Conservation (phyloP, 139 green algal species). For the Ettlia oleoabundans region DNA sequence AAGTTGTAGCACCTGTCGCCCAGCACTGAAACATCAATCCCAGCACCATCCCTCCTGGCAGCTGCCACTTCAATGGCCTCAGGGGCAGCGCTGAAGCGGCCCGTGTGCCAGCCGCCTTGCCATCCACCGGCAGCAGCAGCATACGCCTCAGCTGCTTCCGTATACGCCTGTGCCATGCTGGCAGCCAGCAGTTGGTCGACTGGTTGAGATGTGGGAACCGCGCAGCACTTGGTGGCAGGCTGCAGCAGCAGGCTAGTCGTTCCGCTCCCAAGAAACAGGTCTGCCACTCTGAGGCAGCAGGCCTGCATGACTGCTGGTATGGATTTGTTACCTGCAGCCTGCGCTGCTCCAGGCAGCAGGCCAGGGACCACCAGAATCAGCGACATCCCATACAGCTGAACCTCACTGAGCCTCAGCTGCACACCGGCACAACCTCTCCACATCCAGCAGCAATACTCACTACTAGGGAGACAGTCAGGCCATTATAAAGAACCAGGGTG, state of each 20-base stretch:
- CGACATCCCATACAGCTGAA: not conserved
- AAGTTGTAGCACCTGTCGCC: not conserved
- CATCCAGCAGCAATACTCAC: constrained; percentile 1
- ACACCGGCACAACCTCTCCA: not conserved
- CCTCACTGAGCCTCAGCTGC: not conserved
- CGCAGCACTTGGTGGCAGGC: not conserved
- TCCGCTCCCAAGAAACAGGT: not conserved
- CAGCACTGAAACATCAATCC: no score
- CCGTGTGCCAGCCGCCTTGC: not conserved
- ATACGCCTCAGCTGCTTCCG: not conserved
- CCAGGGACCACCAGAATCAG: not conserved
- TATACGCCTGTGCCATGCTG: not conserved
- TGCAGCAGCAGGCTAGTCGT: not conserved
- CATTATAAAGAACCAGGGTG: no score
- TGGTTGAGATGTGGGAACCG: not conserved
- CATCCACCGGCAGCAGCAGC: not conserved
- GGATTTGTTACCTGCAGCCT: no score
- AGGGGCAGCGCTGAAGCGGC: not conserved
- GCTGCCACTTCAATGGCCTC: not conserved
- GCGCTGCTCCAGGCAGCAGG: not conserved
- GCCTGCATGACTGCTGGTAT: no score
- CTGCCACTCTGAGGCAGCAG: not conserved
- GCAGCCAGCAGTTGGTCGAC: not conserved
- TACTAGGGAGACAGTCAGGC: no score
- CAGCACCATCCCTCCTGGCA: not conserved